Percentiles rank a stretch among this genome's conserved stretches.
Evolutionary conservation across 2,329 filamentous ascomycete species (phyloP).

Genomic region (Sporothrix inflata): DNA sequence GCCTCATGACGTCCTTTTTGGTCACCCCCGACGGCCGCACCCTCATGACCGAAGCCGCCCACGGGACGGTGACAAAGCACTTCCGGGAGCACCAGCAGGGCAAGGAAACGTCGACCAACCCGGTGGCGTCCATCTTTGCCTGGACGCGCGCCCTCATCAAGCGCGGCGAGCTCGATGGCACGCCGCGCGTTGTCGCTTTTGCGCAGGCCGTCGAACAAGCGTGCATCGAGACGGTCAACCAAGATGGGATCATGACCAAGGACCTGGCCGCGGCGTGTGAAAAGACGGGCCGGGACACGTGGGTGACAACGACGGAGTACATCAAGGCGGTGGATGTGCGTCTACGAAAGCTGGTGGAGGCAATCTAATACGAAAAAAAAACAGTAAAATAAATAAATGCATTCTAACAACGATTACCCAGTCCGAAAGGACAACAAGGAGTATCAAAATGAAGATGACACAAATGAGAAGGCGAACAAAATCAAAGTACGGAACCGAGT

Average conservation of each 20-base stretch:
- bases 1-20: slow-evolving; percentile 97
- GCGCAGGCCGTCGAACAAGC: slow-evolving; percentile 90
- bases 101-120: slow-evolving; percentile 95
- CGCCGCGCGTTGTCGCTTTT: slow-evolving; percentile 86
- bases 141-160: slow-evolving; percentile 95
- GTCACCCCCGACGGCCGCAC: slow-evolving; percentile 96
- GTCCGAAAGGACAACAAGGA: not conserved
- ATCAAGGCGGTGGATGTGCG: slow-evolving; percentile 76
- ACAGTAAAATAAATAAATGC: not conserved
- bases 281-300: slow-evolving; percentile 78
- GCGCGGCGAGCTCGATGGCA: slow-evolving; percentile 88
- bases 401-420: slow-evolving; percentile 3
- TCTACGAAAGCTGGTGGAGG: not conserved
- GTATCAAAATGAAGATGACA: not conserved
- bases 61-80: slow-evolving; percentile 97
- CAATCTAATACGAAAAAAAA: not conserved
- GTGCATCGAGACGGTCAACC: slow-evolving; percentile 89
- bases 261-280: slow-evolving; percentile 94
- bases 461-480: not conserved
- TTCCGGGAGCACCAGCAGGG: slow-evolving; percentile 99
- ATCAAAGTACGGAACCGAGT: not conserved
- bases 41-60: slow-evolving; percentile 95
- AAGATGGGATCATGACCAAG: slow-evolving; percentile 98
- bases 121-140: slow-evolving; percentile 97
- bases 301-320: slow-evolving; percentile 91